Base-by-base conservation (phyloP, 345 rosid species). In the Ceriops decandra region DNA sequence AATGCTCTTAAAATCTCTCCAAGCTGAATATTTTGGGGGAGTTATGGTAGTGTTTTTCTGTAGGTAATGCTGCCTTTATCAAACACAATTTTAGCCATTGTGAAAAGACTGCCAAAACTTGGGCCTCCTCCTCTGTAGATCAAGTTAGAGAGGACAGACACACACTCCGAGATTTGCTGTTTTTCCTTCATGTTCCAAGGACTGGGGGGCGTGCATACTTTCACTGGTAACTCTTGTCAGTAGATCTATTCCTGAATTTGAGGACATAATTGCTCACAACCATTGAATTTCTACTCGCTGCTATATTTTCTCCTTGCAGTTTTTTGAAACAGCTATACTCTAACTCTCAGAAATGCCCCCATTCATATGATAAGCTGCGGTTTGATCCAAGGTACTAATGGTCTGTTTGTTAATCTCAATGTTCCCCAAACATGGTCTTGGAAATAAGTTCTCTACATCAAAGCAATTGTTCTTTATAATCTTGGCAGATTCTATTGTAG, bases 201-300 rank as follows among this genome's bases (percentile, higher is more conserved):
- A 95, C 99, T 13, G 97, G 99, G 71, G 99, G 99, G 42, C 88
- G 99, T 24, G 81, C 97, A 1, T 95, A 90, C 70, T 91, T 88
- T 65, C 91, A 91, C 74, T 95, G 99, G 97, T 95, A 83, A 71
- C 56, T 71, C 52, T 53, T 0, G 30, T 33, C 38, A 20, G 28
- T 42, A 46, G n/a, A 9, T 53, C 57, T 20, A 38, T 8, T 38
- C 47, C 47, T 15, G 47, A 20, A 4, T 38, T 38, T 38, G 16
- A 38, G 47, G 16, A 2, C 47, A 38, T 9, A 24, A 68, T 68
- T 57, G 53, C 30, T 61, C n/a, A 38, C 52, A 59, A 26, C 63
- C 35, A 26, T 53, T 30, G 57, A 22, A 64, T 31, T 66, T 27
- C 7, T 75, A 68, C 58, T 52, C 70, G 24, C 36, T 73, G 51